Evolutionary conservation across 2,329 filamentous ascomycete genomes (phyloP), one percentile per base, ranked within the genome.

Genomic region (Xylaria sp.): DNA sequence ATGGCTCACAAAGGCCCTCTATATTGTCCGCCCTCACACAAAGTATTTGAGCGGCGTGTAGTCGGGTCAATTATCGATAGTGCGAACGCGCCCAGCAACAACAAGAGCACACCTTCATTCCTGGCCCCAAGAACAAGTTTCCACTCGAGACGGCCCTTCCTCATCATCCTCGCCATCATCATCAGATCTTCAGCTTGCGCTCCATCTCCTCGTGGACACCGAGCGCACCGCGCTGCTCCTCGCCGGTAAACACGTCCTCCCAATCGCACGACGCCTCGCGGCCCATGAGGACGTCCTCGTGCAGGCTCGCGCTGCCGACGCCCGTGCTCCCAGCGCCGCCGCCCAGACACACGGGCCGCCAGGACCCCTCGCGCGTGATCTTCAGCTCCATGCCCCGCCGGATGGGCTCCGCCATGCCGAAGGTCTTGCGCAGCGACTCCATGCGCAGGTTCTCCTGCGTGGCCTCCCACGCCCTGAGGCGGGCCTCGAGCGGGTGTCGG

Each of bases 151-250:
- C n/a, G n/a, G n/a, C n/a, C n/a, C n/a, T n/a, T n/a, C n/a, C n/a
- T n/a, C 36, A 38, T 38, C 36, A 38, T 38, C 36, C 6, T 11
- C 36, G 20, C 20, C 15, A 42, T 20, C 39, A 42, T 20, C n/a
- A 79, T 84, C 83, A 83, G 78, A 97, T 96, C 86, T 90, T 92
- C 80, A 97, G 84, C 86, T 93, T 93, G 81, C 88, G 87, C 89
- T 97, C 95, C 89, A 97, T 94, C 87, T 98, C 95, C 64, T 93
- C 90, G 75, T 97, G 94, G 81, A 97, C 90, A 60, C 90, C 88
- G 27, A 90, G 87, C 47, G 88, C 83, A 68, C 87, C 86, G 74
- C 89, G 86, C 78, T 88, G 86, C 80, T 95, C 93, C 73, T 92
- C 90, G 67, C 93, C 93, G 22, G 86, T 88, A 78, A 91, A 98